Percentiles rank a stretch among this genome's conserved stretches.
These are phyloP conservation scores for Microcera coccophila DNA, from an alignment of 2,329 filamentous ascomycete species.

Conservation along the genomic window DNA sequence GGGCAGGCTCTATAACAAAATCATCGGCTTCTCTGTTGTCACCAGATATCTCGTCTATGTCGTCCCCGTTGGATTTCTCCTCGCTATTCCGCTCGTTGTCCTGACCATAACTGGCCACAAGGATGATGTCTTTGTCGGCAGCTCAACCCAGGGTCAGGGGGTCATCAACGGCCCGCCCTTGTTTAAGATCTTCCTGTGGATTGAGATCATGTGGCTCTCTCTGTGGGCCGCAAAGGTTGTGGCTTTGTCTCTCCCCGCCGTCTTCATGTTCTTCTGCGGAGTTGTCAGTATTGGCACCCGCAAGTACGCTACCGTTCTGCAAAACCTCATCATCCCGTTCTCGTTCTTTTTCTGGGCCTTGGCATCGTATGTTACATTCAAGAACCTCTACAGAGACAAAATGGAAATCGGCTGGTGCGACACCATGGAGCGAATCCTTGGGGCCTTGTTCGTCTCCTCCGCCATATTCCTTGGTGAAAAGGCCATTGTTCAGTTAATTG, in stretches of 20 bases:
- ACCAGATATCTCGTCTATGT: constrained; percentile 67
- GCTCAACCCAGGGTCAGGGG: constrained; percentile 1
- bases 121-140: constrained; percentile 16
- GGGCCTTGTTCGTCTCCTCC: constrained; percentile 63
- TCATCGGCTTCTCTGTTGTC: constrained; percentile 59
- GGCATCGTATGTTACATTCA: constrained; percentile 59
- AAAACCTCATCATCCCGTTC: constrained; percentile 61
- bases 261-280: constrained; percentile 67
- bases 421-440: constrained; percentile 62
- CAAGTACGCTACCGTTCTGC: constrained; percentile 65
- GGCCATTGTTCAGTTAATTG: constrained; percentile 75
- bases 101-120: constrained; percentile 41
- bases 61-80: constrained; percentile 56
- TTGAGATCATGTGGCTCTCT: constrained; percentile 63
- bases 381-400: constrained; percentile 44
- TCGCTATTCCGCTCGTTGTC: constrained; percentile 60
- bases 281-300: constrained; percentile 66
- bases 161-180: constrained; percentile 44
- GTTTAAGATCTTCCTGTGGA: constrained; percentile 63
- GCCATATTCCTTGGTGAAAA: constrained; percentile 74
- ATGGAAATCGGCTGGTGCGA: constrained; percentile 48
- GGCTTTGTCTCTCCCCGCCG: constrained; percentile 54
- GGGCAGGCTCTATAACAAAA: constrained; percentile 61
- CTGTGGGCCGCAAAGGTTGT: constrained; percentile 65
- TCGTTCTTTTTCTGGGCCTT: constrained; percentile 68